Evolutionary conservation across 495 filamentous ascomycete genomes (phyloP).

Genomic region (Penicillium desertorum): DNA sequence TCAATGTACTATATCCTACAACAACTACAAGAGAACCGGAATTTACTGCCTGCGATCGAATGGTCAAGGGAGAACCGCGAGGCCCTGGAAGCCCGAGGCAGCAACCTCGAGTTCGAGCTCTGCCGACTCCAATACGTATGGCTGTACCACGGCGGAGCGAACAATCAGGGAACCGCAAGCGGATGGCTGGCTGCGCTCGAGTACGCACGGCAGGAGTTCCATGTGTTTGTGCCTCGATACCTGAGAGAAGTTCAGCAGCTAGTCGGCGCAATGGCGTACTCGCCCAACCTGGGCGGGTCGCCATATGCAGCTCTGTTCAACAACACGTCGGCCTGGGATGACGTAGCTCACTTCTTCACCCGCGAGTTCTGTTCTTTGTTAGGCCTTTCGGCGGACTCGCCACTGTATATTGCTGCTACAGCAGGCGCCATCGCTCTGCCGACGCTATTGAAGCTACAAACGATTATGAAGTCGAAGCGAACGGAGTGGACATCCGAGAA

Average conservation of each 20-base stretch:
- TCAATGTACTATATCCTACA: conserved; percentile 89
- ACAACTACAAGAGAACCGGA: conserved; percentile 63
- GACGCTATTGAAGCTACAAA: conserved; percentile 75
- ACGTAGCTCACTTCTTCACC: conserved; percentile 81
- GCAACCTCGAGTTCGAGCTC: conserved; percentile 93
- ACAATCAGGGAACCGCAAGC: conserved; percentile 20
- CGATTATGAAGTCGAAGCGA: conserved; percentile 78
- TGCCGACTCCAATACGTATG: conserved; percentile 82
- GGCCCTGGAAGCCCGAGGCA: conserved; percentile 75
- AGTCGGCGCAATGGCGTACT: conserved; percentile 71
- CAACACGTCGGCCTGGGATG: conserved; percentile 70
- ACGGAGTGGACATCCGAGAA: conserved; percentile 92
- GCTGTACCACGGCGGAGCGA: conserved; percentile 61
- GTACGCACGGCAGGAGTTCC: conserved; percentile 70
- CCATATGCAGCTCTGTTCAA: conserved; percentile 79
- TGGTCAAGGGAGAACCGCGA: conserved; percentile 75
- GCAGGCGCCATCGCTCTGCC: conserved; percentile 91
- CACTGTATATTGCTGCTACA: conserved; percentile 86
- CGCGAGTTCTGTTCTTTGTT: conserved; percentile 93
- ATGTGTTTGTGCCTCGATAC: conserved; percentile 67
- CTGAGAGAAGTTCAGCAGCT: conserved; percentile 73
- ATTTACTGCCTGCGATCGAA: conserved; percentile 77
- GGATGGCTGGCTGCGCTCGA: conserved; percentile 57
- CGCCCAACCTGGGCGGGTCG: conserved; percentile 61
- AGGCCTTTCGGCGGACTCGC: conserved; percentile 81